phyloP scores from a whole-genome alignment of 345 rosid species.

The Salix exigua region DNA sequence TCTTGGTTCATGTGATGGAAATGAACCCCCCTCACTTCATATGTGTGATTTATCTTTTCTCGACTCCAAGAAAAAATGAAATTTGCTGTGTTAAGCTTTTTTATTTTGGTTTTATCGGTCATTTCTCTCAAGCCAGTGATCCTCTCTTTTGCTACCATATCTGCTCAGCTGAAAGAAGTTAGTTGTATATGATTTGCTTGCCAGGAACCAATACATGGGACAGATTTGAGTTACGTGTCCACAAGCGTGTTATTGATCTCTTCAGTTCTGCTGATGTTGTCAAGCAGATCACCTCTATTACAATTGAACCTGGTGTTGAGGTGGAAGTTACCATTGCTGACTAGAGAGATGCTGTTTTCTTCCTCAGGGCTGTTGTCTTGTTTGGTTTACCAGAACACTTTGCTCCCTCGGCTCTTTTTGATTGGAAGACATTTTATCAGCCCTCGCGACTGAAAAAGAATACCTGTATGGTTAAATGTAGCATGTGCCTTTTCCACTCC shows the following conservation, averaged over 20 bases:
- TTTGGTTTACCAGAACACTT: constrained; percentile 2
- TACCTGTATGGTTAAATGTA: constrained; percentile 10
- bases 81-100: background rate
- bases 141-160: background rate
- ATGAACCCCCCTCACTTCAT: background rate
- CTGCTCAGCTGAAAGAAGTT: background rate
- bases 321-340: constrained; percentile 63
- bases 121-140: background rate
- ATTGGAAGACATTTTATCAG: background rate
- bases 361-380: background rate
- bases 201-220: constrained; percentile 66
- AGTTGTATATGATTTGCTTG: background rate
- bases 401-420: background rate
- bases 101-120: background rate
- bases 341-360: background rate
- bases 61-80: background rate
- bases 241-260: constrained; percentile 61
- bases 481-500: constrained; percentile 10
- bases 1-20: background rate
- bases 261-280: constrained; percentile 62
- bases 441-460: background rate
- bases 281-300: constrained; percentile 64
- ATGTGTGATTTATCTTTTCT: too few species aligned
- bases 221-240: constrained; percentile 56
- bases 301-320: constrained; percentile 63